These are phyloP conservation scores for Penicillium crystallinum DNA, from an alignment of 495 filamentous ascomycete species.

Conservation along the genomic window DNA sequence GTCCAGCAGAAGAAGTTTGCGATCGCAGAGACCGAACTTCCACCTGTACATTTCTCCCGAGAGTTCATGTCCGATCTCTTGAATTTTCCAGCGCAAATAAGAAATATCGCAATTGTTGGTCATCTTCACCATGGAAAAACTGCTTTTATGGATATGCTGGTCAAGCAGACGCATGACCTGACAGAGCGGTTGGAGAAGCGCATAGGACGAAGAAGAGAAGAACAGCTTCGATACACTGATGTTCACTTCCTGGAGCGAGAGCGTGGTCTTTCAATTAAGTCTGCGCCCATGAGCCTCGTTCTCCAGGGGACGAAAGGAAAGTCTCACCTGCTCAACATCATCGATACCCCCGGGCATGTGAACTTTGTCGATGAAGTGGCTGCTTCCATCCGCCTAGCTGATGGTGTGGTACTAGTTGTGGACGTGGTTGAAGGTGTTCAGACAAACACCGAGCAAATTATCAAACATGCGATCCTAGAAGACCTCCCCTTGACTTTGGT, in stretches of 20 bases:
- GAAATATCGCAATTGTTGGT: conserved; percentile 86
- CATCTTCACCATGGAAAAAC: conserved; percentile 98
- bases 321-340: conserved; percentile 91
- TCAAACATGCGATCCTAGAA: conserved; percentile 89
- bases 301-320: conserved; percentile 84
- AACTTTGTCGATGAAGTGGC: conserved; percentile 98
- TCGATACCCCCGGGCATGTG: conserved; percentile 96
- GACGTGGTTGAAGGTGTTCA: conserved; percentile 99
- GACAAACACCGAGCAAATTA: conserved; percentile 91
- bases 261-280: conserved; percentile 87
- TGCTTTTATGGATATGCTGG: conserved; percentile 96
- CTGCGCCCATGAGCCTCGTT: conserved; percentile 90
- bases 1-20: conserved; percentile 93
- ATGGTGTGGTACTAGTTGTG: conserved; percentile 89
- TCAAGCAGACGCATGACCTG: conserved; percentile 88
- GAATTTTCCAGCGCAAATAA: conserved; percentile 89
- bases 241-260: conserved; percentile 83
- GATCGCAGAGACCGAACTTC: conserved; percentile 85
- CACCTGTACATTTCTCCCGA: conserved; percentile 78
- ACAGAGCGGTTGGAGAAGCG: conserved; percentile 69
- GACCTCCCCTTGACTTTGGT: conserved; percentile 84
- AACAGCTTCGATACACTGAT: conserved; percentile 93
- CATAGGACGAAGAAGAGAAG: conserved; percentile 75
- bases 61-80: conserved; percentile 94
- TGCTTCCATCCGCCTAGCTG: conserved; percentile 76